Evolutionary conservation across 441 rosid species (phyloP).

Genomic region (Biscutella laevigata): DNA sequence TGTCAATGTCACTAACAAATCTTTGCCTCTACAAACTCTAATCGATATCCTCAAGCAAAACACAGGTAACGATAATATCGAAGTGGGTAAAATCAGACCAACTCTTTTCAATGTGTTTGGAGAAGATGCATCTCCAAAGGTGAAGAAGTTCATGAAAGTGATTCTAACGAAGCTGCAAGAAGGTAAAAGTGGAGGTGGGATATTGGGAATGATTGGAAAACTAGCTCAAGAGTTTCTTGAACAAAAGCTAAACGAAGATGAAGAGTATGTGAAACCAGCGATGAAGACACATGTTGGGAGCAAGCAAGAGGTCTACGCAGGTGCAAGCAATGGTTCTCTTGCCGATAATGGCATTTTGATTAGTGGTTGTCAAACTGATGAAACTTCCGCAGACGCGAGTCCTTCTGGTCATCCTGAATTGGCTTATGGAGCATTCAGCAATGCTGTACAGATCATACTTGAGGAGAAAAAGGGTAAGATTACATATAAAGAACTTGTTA

Average conservation of each 20-base stretch:
- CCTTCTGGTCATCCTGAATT: slow-evolving; percentile 45
- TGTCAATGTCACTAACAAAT: slow-evolving; percentile 45
- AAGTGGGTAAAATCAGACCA: slow-evolving; percentile 67
- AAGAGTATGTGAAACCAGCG: slow-evolving; percentile 55
- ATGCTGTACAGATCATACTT: slow-evolving; percentile 62
- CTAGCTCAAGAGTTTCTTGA: slow-evolving; percentile 74
- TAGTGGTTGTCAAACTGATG: slow-evolving; percentile 87
- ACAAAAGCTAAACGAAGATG: slow-evolving; percentile 56
- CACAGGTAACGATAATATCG: slow-evolving; percentile 66
- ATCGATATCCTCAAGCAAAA: slow-evolving; percentile 68
- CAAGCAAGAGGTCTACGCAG: slow-evolving; percentile 69
- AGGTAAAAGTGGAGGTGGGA: slow-evolving; percentile 34
- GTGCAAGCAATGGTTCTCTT: slow-evolving; percentile 39
- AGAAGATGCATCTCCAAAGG: slow-evolving; percentile 77
- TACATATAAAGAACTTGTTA: slow-evolving; percentile 52
- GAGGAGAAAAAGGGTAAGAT: slow-evolving; percentile 45
- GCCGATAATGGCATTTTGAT: slow-evolving; percentile 60
- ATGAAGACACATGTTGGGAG: slow-evolving; percentile 44
- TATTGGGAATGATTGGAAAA: slow-evolving; percentile 70
- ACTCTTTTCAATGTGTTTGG: slow-evolving; percentile 66
- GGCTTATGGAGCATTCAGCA: slow-evolving; percentile 84
- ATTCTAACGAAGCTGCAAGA: slow-evolving; percentile 45
- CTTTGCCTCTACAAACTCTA: slow-evolving; percentile 67
- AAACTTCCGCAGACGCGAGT: slow-evolving; percentile 86
- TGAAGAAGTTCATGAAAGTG: slow-evolving; percentile 81